Evolutionary conservation across 1,139 yeast species (phyloP).

Genomic region (Zygoascus hellenicus): DNA sequence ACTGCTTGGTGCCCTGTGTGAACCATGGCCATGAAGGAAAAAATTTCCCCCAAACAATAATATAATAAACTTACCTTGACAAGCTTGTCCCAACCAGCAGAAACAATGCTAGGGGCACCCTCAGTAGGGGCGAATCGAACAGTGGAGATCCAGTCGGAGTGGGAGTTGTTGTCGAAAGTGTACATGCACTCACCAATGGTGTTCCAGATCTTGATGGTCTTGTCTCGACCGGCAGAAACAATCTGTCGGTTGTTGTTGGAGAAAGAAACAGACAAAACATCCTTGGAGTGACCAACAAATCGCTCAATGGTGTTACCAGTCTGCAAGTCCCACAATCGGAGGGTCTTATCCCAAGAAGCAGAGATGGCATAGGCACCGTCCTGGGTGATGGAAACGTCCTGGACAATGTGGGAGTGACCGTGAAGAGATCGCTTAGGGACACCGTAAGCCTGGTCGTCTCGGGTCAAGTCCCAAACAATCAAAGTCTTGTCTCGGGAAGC

Average conservation of each 20-base stretch:
- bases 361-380: slow-evolving; percentile 98
- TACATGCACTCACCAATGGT: slow-evolving; percentile 97
- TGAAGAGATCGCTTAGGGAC: slow-evolving; percentile 94
- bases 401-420: slow-evolving; percentile 99
- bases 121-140: slow-evolving; percentile 90
- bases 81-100: slow-evolving; percentile 99
- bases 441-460: slow-evolving; percentile 97
- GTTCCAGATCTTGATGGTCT: slow-evolving; percentile 99
- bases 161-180: slow-evolving; percentile 60
- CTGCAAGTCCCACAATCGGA: slow-evolving; percentile 97
- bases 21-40: no score
- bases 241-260: slow-evolving; percentile 97
- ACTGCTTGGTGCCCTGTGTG: no score
- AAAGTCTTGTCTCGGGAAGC: slow-evolving; percentile 99
- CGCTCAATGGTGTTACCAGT: slow-evolving; percentile 93
- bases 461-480: slow-evolving; percentile 98
- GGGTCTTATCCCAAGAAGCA: slow-evolving; percentile 99
- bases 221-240: slow-evolving; percentile 98
- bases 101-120: slow-evolving; percentile 58
- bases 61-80: slow-evolving; percentile 81
- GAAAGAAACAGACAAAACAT: slow-evolving; percentile 94
- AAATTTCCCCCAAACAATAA: slow-evolving; percentile 9
- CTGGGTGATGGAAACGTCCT: slow-evolving; percentile 96
- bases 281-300: slow-evolving; percentile 97
- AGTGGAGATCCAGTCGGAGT: slow-evolving; percentile 97